phyloP scores from a whole-genome alignment of 257 asterid genomes.

The Scutellaria minor region DNA sequence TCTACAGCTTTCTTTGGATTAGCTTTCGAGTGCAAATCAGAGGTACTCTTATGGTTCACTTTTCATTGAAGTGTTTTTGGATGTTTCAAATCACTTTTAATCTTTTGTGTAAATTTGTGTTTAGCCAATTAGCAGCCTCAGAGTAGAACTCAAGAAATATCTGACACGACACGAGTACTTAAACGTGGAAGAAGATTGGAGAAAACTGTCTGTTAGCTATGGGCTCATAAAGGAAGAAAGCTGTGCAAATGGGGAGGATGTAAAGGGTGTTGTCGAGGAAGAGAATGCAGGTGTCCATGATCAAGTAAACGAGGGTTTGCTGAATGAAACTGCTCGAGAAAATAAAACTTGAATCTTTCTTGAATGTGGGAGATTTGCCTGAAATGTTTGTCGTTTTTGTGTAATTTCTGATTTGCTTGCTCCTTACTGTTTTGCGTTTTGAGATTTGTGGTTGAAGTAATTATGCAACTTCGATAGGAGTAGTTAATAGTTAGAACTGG shows the following conservation, averaged over 20 bases:
- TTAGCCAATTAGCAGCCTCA: conserved; percentile 65
- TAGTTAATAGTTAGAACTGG: conserved; percentile 3
- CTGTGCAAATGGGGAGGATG: conserved; percentile 15
- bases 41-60: conserved; percentile 45
- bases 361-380: neutral
- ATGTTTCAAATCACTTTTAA: neutral
- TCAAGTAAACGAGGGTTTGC: conserved; percentile 30
- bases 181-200: conserved; percentile 60
- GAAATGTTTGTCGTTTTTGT: conserved; percentile 8
- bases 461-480: neutral
- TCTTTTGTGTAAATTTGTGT: conserved; percentile 8
- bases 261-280: conserved; percentile 22
- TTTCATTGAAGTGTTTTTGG: neutral
- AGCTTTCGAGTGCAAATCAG: conserved; percentile 73
- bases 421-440: neutral
- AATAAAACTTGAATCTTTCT: conserved; percentile 33
- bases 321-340: conserved; percentile 22
- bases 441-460: conserved; percentile 21
- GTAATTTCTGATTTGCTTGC: neutral
- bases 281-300: conserved; percentile 31
- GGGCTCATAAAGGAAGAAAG: conserved; percentile 56
- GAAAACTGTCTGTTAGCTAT: conserved; percentile 47
- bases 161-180: conserved; percentile 61
- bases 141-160: conserved; percentile 69
- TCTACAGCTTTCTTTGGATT: conserved; percentile 66